Percentiles rank a stretch among this genome's conserved stretches.
These are phyloP conservation scores for Tieghemostelium lacteum DNA, from an alignment of 78 protist genomes.

Conservation along the genomic window DNA sequence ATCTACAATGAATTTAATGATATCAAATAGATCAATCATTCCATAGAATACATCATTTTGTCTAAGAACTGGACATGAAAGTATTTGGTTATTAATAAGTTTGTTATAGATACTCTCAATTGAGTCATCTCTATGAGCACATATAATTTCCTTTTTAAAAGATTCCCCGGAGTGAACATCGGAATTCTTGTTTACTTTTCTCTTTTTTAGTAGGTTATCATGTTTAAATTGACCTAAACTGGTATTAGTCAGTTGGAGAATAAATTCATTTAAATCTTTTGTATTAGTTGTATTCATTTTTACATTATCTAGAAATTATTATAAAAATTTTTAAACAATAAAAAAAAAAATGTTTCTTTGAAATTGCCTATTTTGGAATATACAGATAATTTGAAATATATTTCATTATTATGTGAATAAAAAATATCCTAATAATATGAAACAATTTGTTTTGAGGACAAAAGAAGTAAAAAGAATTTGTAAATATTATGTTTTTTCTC, in stretches of 20 bases:
- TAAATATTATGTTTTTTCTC: too few species aligned
- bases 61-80: conserved; percentile 40
- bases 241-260: neutral
- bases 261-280: too few species aligned
- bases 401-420: too few species aligned
- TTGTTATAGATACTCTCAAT: neutral
- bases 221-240: neutral
- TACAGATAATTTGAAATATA: neutral
- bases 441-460: too few species aligned
- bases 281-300: neutral
- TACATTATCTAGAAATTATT: neutral
- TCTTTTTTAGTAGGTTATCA: neutral
- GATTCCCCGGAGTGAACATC: neutral
- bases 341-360: too few species aligned
- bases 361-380: neutral
- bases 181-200: neutral
- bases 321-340: too few species aligned
- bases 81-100: conserved; percentile 16
- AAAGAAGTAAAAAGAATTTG: too few species aligned
- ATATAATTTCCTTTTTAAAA: neutral
- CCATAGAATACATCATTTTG: conserved; percentile 34
- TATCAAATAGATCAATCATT: conserved; percentile 26
- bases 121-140: neutral
- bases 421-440: too few species aligned
- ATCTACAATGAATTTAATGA: conserved; percentile 22